Conservation (phyloP, 1,284 basidiomycete genomes). For the Rhodotorula sp. region DNA sequence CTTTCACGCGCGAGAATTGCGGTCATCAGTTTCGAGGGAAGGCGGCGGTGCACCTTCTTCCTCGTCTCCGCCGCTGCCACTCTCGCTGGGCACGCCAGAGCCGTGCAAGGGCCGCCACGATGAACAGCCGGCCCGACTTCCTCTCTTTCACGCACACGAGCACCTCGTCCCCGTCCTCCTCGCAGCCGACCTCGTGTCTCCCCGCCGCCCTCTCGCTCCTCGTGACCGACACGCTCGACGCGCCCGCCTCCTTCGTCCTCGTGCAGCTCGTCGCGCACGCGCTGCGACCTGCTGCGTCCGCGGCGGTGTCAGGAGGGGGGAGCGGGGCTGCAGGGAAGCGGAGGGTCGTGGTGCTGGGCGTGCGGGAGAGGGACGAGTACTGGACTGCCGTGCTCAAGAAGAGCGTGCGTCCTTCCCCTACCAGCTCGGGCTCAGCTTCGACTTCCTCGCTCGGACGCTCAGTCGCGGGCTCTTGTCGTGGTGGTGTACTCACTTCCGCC, state of each 20-base stretch:
- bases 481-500: background rate
- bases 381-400: slow-evolving; percentile 35
- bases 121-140: slow-evolving; percentile 10
- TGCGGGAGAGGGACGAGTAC: slow-evolving; percentile 32
- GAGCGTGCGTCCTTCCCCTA: slow-evolving; percentile 15
- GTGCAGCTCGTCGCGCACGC: slow-evolving; percentile 25
- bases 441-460: background rate
- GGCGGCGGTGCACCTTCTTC: background rate
- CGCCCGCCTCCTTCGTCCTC: slow-evolving; percentile 31
- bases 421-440: too few species aligned
- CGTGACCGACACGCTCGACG: slow-evolving; percentile 39
- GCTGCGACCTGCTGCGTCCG: slow-evolving; percentile 4
- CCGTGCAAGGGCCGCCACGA: background rate
- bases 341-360: slow-evolving; percentile 33
- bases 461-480: background rate
- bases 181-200: background rate
- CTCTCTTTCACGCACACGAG: slow-evolving; percentile 4
- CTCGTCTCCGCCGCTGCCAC: background rate
- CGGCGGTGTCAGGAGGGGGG: background rate
- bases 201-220: slow-evolving; percentile 22
- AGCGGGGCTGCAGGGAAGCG: background rate
- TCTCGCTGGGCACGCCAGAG: background rate
- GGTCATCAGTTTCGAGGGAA: too few species aligned
- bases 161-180: background rate
- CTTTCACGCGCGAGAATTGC: too few species aligned